Evolutionary conservation across 768 basidiomycete species (phyloP).

Genomic region (Ramaria rubella): DNA sequence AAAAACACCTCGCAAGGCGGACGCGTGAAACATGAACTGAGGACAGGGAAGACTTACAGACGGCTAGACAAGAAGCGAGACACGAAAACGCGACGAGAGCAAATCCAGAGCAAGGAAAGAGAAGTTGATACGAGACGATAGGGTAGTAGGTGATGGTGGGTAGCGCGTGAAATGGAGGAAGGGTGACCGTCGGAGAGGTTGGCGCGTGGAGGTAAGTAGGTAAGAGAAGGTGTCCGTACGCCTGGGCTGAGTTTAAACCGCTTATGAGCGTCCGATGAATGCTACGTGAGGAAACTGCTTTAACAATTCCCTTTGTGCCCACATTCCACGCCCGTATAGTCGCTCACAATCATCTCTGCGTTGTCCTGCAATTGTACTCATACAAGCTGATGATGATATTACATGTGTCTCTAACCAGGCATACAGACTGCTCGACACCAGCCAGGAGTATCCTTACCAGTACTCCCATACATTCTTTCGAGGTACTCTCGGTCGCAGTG

Average conservation of each 20-base stretch:
- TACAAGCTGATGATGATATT: too few relatives aligned
- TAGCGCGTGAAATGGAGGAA: not conserved
- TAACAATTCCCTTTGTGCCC: too few relatives aligned
- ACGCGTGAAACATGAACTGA: too few relatives aligned
- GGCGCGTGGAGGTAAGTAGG: not conserved
- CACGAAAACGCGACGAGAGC: not conserved
- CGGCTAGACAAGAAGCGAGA: not conserved
- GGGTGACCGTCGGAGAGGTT: not conserved
- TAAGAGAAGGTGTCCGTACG: not conserved
- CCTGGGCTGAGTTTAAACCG: constrained; percentile 1
- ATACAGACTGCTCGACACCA: not conserved
- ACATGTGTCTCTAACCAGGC: too few relatives aligned
- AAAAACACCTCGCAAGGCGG: too few relatives aligned
- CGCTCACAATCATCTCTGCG: too few relatives aligned
- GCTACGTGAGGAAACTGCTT: too few relatives aligned
- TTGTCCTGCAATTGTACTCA: too few relatives aligned
- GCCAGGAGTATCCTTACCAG: too few relatives aligned
- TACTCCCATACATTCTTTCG: too few relatives aligned
- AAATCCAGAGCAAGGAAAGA: not conserved
- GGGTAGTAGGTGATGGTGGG: not conserved
- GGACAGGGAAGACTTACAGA: not conserved
- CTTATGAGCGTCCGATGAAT: not conserved
- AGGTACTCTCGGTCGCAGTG: too few relatives aligned
- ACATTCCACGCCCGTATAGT: not conserved
- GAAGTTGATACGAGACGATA: too few relatives aligned